Evolutionary conservation across 1,284 basidiomycete species (phyloP).

Genomic region (Hemileia vastatrix): DNA sequence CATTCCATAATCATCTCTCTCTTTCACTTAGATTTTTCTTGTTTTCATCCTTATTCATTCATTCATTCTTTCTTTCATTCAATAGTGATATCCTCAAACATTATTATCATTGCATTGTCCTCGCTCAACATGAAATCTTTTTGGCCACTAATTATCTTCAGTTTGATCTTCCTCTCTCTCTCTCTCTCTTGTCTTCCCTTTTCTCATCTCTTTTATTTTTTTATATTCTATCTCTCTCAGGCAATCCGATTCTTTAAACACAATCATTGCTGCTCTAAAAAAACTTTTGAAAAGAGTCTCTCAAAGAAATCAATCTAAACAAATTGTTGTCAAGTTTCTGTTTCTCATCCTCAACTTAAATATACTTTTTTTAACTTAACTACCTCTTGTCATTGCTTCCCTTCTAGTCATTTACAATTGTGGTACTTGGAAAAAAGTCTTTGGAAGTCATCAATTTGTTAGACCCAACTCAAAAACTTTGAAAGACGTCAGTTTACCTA

Average conservation of each 20-base stretch:
- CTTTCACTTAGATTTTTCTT: no score
- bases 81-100: constrained; percentile 19
- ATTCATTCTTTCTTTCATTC: not conserved
- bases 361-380: no score
- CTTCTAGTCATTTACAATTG: constrained; percentile 62
- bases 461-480: constrained; percentile 48
- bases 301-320: constrained; percentile 48
- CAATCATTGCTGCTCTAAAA: constrained; percentile 52
- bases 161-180: constrained; percentile 1
- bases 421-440: constrained; percentile 53
- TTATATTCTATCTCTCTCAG: constrained; percentile 29
- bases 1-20: no score
- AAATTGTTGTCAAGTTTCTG: constrained; percentile 50
- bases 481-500: constrained; percentile 54
- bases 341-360: no score
- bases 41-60: not conserved
- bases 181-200: no score
- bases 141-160: constrained; percentile 53
- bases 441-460: constrained; percentile 18
- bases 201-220: not conserved
- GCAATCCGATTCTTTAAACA: constrained; percentile 51
- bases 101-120: constrained; percentile 45
- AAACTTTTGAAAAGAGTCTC: constrained; percentile 52
- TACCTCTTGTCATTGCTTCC: no score
- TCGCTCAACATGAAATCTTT: constrained; percentile 54